These are phyloP conservation scores for Apophysomyces variabilis DNA, from an alignment of 371 early-diverging fungal species.

Conservation along the genomic window DNA sequence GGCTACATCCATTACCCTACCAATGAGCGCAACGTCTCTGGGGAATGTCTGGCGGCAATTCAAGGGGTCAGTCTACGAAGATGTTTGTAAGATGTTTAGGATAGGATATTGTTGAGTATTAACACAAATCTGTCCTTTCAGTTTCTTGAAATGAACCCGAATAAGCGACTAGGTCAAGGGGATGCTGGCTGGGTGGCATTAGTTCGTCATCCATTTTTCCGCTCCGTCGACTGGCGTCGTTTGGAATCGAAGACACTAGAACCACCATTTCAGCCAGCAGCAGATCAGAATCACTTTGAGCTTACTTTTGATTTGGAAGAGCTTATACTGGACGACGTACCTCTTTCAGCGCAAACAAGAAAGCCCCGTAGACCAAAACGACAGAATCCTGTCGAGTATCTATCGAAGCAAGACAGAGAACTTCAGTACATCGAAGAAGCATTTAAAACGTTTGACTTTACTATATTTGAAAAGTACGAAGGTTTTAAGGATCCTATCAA, in stretches of 20 bases:
- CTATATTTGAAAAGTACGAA: constrained; percentile 68
- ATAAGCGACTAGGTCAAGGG: constrained; percentile 56
- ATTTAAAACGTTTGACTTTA: constrained; percentile 68
- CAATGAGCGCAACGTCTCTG: constrained; percentile 56
- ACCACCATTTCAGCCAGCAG: constrained; percentile 66
- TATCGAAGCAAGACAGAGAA: constrained; percentile 43
- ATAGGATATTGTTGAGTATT: constrained; percentile 1
- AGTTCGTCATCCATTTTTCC: constrained; percentile 59
- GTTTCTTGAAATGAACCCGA: constrained; percentile 55
- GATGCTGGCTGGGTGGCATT: constrained; percentile 48
- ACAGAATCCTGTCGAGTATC: constrained; percentile 1
- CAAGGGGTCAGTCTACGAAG: constrained; percentile 57
- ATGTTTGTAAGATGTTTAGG: constrained; percentile 11
- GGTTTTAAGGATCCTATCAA: constrained; percentile 66
- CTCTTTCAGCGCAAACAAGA: constrained; percentile 19
- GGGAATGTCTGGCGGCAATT: constrained; percentile 64
- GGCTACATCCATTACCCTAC: constrained; percentile 62
- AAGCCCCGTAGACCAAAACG: constrained; percentile 11
- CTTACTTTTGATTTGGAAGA: constrained; percentile 94
- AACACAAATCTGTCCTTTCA: constrained; percentile 11
- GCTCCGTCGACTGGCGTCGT: constrained; percentile 50
- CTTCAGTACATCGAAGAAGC: constrained; percentile 59
- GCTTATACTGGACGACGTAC: constrained; percentile 88
- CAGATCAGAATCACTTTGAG: constrained; percentile 87
- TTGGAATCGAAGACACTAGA: constrained; percentile 46